A percentile compares a stretch with the other conserved stretches of the same genome.
Conservation (phyloP, 352 stramenopile species). For the Globisporangium sylvaticum region DNA sequence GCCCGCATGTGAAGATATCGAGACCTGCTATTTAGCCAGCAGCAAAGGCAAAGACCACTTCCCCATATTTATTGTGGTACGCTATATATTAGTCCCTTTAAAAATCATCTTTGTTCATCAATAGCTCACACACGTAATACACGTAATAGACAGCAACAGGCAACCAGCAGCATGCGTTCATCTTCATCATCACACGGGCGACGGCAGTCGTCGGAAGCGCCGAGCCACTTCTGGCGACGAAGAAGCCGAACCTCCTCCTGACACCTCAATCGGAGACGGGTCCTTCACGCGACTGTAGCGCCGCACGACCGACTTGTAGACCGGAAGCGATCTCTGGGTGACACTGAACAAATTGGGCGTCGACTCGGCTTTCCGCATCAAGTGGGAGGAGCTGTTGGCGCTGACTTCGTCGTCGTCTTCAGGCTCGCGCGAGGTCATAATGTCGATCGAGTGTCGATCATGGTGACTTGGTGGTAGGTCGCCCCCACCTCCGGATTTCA, state of each 20-base stretch:
- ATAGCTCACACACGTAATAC: not conserved
- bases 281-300: conserved; percentile 6
- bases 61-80: conserved; percentile 2
- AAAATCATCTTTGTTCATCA: conserved; percentile 1
- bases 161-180: not conserved
- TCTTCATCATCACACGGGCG: conserved; percentile 7
- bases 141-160: conserved; percentile 1
- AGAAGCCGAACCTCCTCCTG: not conserved
- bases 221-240: not conserved
- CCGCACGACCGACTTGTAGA: not conserved
- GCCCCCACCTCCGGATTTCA: not conserved
- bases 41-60: not conserved
- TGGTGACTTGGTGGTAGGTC: not conserved
- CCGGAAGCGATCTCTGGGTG: not conserved
- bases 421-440: conserved; percentile 7
- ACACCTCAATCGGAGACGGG: conserved; percentile 4
- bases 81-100: conserved; percentile 8
- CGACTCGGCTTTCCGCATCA: not conserved
- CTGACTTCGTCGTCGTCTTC: conserved; percentile 14
- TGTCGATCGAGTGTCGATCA: conserved; percentile 13
- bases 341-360: conserved; percentile 12
- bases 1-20: not conserved
- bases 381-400: not conserved
- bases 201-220: conserved; percentile 5
- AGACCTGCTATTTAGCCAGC: not conserved